Conservation (phyloP, 2,329 filamentous ascomycete species). For the Aspergillus ochraceoroseus region DNA sequence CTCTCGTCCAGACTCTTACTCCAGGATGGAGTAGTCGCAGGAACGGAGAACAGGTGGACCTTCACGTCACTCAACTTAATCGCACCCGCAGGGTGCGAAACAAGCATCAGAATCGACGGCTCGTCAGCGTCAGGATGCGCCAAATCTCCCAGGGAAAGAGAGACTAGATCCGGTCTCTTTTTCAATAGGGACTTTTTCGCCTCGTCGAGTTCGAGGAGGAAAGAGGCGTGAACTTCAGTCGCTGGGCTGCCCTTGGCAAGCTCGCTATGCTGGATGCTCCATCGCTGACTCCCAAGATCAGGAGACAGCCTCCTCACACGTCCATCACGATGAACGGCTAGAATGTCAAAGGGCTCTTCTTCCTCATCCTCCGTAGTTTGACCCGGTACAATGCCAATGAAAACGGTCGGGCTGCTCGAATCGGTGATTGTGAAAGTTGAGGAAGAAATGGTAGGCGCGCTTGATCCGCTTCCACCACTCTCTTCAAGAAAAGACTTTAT, state of each 20-base stretch:
- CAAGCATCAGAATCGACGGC: conserved; percentile 38
- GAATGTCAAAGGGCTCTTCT: conserved; percentile 36
- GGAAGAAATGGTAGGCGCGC: conserved; percentile 37
- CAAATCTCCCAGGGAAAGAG: conserved; percentile 35
- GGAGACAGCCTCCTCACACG: conserved; percentile 39
- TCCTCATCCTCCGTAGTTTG: conserved; percentile 23
- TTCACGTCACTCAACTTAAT: conserved; percentile 35
- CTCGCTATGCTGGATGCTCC: conserved; percentile 37
- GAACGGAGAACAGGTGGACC: conserved; percentile 40
- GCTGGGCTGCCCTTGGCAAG: conserved; percentile 27
- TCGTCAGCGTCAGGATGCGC: conserved; percentile 26
- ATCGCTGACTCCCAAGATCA: conserved; percentile 39
- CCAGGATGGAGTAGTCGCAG: conserved; percentile 24
- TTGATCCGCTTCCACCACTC: conserved; percentile 29
- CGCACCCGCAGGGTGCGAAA: conserved; percentile 36
- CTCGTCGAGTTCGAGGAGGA: conserved; percentile 41
- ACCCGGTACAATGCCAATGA: conserved; percentile 38
- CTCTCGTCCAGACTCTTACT: conserved; percentile 26
- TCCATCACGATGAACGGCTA: conserved; percentile 45
- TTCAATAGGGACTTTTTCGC: conserved; percentile 40
- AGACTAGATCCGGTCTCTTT: conserved; percentile 38
- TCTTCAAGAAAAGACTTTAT: conserved; percentile 54
- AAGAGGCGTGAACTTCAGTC: conserved; percentile 34
- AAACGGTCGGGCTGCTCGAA: conserved; percentile 36
- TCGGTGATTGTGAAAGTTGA: conserved; percentile 37